phyloP scores from a whole-genome alignment of 129 eudicot species.

The Lactuca sativa region DNA sequence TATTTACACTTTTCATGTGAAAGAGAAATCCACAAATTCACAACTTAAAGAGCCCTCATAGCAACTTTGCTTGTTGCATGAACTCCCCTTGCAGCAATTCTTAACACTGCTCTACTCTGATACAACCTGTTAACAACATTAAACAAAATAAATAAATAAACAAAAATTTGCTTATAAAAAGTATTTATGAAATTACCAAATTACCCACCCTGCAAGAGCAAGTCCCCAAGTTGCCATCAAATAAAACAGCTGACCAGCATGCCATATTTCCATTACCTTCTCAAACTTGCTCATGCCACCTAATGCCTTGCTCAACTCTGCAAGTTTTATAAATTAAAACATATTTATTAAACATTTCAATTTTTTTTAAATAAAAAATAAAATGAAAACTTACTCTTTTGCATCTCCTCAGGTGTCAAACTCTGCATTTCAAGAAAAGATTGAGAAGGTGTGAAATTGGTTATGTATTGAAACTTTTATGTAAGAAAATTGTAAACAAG shows the following conservation, averaged over 20 bases:
- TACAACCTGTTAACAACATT: slow-evolving; percentile 61
- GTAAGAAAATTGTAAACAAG: background rate
- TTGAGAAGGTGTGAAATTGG: slow-evolving; percentile 15
- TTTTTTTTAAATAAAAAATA: background rate
- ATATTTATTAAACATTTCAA: background rate
- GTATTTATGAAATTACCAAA: slow-evolving; percentile 1
- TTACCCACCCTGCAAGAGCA: slow-evolving; percentile 73
- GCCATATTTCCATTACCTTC: slow-evolving; percentile 72
- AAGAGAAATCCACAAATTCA: slow-evolving; percentile 16
- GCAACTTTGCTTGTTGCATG: slow-evolving; percentile 70
- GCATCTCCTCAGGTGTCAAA: slow-evolving; percentile 78
- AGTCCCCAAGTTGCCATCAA: slow-evolving; percentile 93
- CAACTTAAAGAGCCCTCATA: slow-evolving; percentile 56
- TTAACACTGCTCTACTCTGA: slow-evolving; percentile 68
- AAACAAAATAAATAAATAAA: slow-evolving; percentile 14
- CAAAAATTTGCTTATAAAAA: background rate
- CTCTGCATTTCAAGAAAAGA: slow-evolving; percentile 53
- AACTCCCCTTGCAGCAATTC: slow-evolving; percentile 68
- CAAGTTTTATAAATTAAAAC: slow-evolving; percentile 27
- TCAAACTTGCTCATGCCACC: slow-evolving; percentile 83
- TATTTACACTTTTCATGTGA: slow-evolving; percentile 30
- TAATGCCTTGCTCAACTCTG: slow-evolving; percentile 67
- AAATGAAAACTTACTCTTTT: slow-evolving; percentile 55
- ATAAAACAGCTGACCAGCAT: slow-evolving; percentile 78
- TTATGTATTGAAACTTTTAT: background rate